phyloP scores from a whole-genome alignment of 257 asterid genomes.

The Nyctanthes arbortristis region DNA sequence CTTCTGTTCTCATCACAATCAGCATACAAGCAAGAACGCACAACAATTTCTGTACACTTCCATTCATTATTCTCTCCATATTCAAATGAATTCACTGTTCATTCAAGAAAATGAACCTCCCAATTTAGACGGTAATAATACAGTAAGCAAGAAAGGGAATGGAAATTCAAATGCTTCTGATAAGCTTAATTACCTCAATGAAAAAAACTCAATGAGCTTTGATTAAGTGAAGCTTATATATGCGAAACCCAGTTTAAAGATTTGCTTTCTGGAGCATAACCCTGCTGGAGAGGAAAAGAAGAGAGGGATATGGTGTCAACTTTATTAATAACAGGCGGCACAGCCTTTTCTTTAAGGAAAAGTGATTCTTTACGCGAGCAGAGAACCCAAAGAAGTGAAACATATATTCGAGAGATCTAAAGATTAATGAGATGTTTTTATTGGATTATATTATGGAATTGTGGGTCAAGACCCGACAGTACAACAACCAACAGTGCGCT shows the following conservation, averaged over 20 bases:
- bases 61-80: conserved; percentile 33
- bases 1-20: conserved; percentile 31
- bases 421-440: conserved; percentile 12
- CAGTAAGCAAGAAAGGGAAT: neutral
- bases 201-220: neutral
- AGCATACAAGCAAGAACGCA: conserved; percentile 30
- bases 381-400: too few species aligned
- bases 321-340: conserved; percentile 23
- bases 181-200: conserved; percentile 25
- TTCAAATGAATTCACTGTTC: neutral
- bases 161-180: neutral
- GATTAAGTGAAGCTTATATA: neutral
- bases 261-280: neutral
- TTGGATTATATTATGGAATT: conserved; percentile 19
- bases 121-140: neutral
- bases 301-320: neutral
- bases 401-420: too few species aligned
- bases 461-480: conserved; percentile 25
- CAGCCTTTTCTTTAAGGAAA: conserved; percentile 21
- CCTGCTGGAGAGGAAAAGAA: neutral
- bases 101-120: conserved; percentile 1
- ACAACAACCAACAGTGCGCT: neutral
- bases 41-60: conserved; percentile 24
- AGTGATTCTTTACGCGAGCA: conserved; percentile 3
- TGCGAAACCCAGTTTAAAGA: conserved; percentile 14